These are phyloP conservation scores for Diplodia mutila DNA, from an alignment of 2,329 filamentous ascomycete species.

Conservation along the genomic window DNA sequence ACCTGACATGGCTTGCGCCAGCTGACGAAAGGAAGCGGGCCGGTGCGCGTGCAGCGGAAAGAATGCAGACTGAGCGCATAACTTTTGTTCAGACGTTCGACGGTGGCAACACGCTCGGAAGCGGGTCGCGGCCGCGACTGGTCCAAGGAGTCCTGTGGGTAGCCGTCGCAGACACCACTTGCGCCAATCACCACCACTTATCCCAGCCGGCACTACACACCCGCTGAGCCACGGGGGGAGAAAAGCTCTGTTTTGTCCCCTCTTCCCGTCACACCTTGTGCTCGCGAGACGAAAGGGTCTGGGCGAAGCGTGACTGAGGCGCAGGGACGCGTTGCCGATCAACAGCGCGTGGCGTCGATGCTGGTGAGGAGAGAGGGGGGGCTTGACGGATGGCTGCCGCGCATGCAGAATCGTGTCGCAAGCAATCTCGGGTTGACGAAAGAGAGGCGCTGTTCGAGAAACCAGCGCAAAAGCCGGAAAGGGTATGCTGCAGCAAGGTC, in stretches of 20 bases:
- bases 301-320: too few species aligned
- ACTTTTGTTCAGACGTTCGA: conserved; percentile 9
- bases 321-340: background rate
- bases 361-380: background rate
- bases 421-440: background rate
- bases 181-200: background rate
- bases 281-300: background rate
- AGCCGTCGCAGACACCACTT: background rate
- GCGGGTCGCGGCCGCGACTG: background rate
- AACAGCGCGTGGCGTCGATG: background rate
- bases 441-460: background rate
- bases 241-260: background rate
- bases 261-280: background rate
- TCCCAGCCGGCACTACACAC: too few species aligned
- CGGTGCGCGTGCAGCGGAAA: too few species aligned
- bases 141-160: too few species aligned
- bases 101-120: background rate
- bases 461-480: background rate
- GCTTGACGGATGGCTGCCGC: background rate
- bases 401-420: background rate
- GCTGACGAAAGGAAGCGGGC: too few species aligned
- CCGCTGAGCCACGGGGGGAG: too few species aligned
- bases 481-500: background rate
- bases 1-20: too few species aligned
- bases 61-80: conserved; percentile 16